Base-by-base conservation (phyloP, 2,329 filamentous ascomycete genomes). In the Phyllosticta ampelicida region DNA sequence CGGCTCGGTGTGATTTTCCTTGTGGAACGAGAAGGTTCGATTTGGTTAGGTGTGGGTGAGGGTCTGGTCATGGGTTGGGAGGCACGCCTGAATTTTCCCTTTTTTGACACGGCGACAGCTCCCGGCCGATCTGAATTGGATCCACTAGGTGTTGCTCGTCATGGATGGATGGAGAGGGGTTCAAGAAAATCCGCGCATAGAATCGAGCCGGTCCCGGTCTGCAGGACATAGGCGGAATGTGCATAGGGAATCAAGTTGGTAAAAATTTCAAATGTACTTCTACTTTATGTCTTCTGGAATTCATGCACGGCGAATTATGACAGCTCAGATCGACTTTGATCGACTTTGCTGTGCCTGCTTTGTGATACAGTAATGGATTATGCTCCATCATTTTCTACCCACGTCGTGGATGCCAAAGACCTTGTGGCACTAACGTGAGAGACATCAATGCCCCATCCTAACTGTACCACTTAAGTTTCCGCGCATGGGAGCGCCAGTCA, bases 101-200 rank as follows among this genome's bases (percentile, higher is more conserved):
- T 54, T 23, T 64, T 62, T 20, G 63, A 48, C 62, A 64, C 53
- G 58, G 62, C 49, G 63, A 63, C 51, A 53, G 61, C 28, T 64
- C 62, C 48, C 63, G 19, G 60, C 60, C 28, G 56, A 64, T 58
- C 54, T 44, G 53, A 53, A 5, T 56, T 57, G 55, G 57, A 62
- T 29, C 36, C n/a, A 44, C 36, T 16, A 44, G 16, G 53, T 48
- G 44, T 62, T 62, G 49, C 26, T 44, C 36, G 36, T n/a, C 36
- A 44, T 44, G 36, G 16, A 44, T 44, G 36, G 30, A 44, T 44
- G 30, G 36, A 44, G 36, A 18, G 13, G n/a, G 36, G 6, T 6
- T 44, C 11, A 16, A n/a, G 36, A 4, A 8, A 44, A 18, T 18
- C n/a, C 36, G 36, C 36, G 5, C 36, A 11, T 36, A 9, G 30